These are phyloP conservation scores for Cairneyella variabilis DNA, from an alignment of 495 filamentous ascomycete genomes.

Conservation along the genomic window DNA sequence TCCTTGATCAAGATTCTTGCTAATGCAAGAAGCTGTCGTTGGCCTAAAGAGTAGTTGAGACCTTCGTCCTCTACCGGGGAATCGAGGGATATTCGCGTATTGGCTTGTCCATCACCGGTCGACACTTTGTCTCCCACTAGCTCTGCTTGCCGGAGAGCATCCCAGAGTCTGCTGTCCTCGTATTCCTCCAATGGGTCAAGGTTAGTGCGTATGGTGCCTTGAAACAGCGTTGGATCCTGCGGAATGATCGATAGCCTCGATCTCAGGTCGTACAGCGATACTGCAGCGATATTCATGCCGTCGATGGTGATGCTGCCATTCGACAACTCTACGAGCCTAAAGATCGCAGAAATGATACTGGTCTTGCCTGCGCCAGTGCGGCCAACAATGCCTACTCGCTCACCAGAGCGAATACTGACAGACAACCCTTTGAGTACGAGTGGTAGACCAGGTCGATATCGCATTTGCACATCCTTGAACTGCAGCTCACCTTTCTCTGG, in stretches of 20 bases:
- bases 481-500: constrained; percentile 29
- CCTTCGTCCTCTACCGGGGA: constrained; percentile 73
- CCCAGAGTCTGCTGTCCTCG: not conserved
- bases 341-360: constrained; percentile 83
- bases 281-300: constrained; percentile 71
- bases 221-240: constrained; percentile 38
- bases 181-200: constrained; percentile 9
- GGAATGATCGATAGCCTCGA: constrained; percentile 62
- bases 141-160: constrained; percentile 49
- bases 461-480: constrained; percentile 31
- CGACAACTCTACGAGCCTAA: constrained; percentile 79
- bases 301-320: constrained; percentile 80
- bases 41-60: constrained; percentile 10
- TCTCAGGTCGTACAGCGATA: constrained; percentile 79
- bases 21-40: constrained; percentile 12
- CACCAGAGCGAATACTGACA: constrained; percentile 72
- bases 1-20: constrained; percentile 23
- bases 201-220: constrained; percentile 28
- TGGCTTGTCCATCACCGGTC: not conserved
- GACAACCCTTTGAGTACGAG: constrained; percentile 73
- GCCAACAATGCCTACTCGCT: constrained; percentile 89
- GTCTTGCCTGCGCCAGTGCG: constrained; percentile 91
- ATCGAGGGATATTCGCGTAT: constrained; percentile 5
- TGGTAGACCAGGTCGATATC: constrained; percentile 21
- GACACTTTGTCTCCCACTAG: constrained; percentile 32